Base-by-base conservation (phyloP, 305 asterid genomes). In the Fraxinus sp. region DNA sequence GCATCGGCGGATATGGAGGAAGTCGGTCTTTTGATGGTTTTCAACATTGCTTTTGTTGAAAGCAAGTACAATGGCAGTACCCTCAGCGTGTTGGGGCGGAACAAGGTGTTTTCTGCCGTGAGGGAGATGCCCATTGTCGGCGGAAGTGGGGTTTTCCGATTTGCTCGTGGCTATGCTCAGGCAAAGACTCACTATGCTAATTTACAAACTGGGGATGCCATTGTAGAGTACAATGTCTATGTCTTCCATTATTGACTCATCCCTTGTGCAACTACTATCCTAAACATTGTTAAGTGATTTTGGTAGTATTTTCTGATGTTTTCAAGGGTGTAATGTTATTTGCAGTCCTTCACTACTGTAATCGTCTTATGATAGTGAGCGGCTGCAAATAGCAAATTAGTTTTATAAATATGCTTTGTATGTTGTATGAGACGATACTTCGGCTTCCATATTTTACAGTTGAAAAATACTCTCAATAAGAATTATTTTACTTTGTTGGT, bases 71-170 rank as follows among this genome's bases (percentile, higher is more conserved):
- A 84, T 52, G 90, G 90, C 44, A 89, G 91, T 84, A 84, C 88
- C 8, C 80, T 89, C 11, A 89, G 90, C 11, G 70, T 89, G 13
- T 5, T 89, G 86, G 92, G 92, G 2, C 84, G 89, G 83, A 89
- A 89, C 72, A 41, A 35, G 20, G 84, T 87, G 35, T 9, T 78
- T 59, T 22, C 84, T 46, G 64, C 62, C 39, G 88, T 89, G 74
- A 86, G 92, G 88, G 92, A 89, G 85, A 26, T 89, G 89, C 89
- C 92, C 9, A 41, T 89, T 1, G 87, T 89, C n/a, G 92, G 92
- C 20, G 92, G 92, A 7, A 87, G 87, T 74, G 92, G 92, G 37
- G 66, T 80, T 64, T 89, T 89, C 88, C 89, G 92, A 28, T 84
- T 82, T 16, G 90, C 87, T 3, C 74, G 71, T 1, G 92, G 92